Base-by-base conservation (phyloP, 228 moss, liverwort and hornwort species). In the Sphagnum magellanicum region DNA sequence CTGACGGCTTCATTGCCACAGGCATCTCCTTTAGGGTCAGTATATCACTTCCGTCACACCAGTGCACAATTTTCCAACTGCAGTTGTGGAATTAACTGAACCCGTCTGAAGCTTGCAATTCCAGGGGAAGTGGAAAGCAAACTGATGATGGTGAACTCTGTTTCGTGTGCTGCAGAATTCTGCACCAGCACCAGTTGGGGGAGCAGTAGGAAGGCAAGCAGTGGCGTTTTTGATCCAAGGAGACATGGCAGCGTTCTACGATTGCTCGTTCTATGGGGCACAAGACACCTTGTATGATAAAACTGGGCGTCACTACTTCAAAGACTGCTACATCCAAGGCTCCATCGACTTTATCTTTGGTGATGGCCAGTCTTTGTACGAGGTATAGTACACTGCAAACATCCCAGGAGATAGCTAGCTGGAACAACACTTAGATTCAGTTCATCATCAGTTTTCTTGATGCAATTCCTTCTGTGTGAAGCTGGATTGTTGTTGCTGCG, bases 21-120 rank as follows among this genome's bases (percentile, higher is more conserved):
- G 86, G 86, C 76, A 86, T 91, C 51, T 79, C 85, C 0, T 94
- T 91, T 67, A 84, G 82, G 91, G 94, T 55, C 12, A 8, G 55
- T 55, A 12, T 55, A 55, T 55, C 12, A 12, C 55, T 12, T n/a
- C 11, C 48, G 12, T 13, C 32, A 32, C 5, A 10, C 48, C 65
- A 48, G 48, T 4, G 6, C 13, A 10, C 50, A 48, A 16, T 13
- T 65, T 12, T 0, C 48, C 5, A 48, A 50, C 65, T 65, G 65
- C 47, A 50, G 0, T 48, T 50, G 65, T 50, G 47, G 32, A 32
- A 32, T 2, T 32, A 32, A 3, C 32, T 32, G 32, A 32, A 32
- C 32, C 32, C 32, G 3, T 32, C 3, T 32, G 32, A 32, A 32
- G 32, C 32, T 32, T 32, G 32, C 32, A 32, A 32, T 32, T 32